phyloP scores from a whole-genome alignment of 1,139 yeast genomes.

The Fermentozyma sake region DNA sequence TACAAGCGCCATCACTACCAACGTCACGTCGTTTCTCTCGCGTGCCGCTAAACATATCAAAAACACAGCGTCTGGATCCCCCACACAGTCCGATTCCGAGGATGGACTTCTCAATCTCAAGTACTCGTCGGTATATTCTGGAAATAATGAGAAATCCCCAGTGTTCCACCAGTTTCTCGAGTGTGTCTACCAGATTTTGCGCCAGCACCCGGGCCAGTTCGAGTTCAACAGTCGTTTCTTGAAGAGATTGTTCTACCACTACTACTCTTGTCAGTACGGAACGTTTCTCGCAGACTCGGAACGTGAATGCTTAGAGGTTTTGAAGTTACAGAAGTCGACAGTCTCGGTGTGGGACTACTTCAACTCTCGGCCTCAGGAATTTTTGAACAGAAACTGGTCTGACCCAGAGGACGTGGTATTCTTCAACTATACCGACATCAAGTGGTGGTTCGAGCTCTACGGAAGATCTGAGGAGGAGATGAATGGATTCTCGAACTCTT shows the following conservation, averaged over 20 bases:
- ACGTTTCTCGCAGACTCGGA: constrained; percentile 79
- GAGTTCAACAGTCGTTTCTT: constrained; percentile 88
- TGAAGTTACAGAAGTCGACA: constrained; percentile 46
- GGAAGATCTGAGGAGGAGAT: constrained; percentile 79
- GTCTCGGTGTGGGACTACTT: constrained; percentile 94
- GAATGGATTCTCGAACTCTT: constrained; percentile 54
- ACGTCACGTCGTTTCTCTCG: constrained; percentile 30
- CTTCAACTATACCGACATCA: constrained; percentile 63
- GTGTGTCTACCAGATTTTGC: constrained; percentile 72
- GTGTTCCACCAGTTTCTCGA: constrained; percentile 92
- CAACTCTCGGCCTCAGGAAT: constrained; percentile 69
- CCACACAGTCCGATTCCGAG: constrained; percentile 6
- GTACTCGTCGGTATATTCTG: constrained; percentile 26
- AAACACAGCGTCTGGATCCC: constrained; percentile 30
- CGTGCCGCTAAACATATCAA: constrained; percentile 42
- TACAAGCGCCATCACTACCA: constrained; percentile 1
- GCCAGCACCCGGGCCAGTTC: constrained; percentile 68
- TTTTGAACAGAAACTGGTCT: constrained; percentile 48
- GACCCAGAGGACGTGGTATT: constrained; percentile 47
- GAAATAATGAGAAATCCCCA: constrained; percentile 64
- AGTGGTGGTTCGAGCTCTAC: constrained; percentile 85
- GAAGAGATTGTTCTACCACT: constrained; percentile 77
- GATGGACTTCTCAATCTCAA: constrained; percentile 8
- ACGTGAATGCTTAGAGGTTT: constrained; percentile 40
- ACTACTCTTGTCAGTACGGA: constrained; percentile 93